Percentiles rank a stretch among this genome's conserved stretches.
Conservation (phyloP, 1,139 yeast genomes). For the Debaryomyces subglobosus region DNA sequence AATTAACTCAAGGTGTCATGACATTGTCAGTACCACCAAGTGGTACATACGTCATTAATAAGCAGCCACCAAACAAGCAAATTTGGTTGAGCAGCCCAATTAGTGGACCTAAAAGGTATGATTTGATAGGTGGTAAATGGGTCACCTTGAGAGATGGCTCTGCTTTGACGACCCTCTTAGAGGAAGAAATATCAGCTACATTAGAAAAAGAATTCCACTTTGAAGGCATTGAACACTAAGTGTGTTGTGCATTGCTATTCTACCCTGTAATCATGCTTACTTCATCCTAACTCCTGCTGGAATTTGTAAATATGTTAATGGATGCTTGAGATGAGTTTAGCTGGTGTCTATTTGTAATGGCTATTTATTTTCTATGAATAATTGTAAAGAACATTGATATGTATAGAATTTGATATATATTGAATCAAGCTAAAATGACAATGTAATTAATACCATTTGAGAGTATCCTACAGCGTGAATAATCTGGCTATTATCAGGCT, state of each 20-base stretch:
- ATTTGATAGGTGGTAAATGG: constrained; percentile 62
- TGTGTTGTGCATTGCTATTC: background rate
- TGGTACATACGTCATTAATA: constrained; percentile 87
- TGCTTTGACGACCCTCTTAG: constrained; percentile 49
- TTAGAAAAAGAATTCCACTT: constrained; percentile 33
- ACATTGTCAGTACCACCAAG: constrained; percentile 64
- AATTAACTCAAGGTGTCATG: constrained; percentile 81
- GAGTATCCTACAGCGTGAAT: background rate
- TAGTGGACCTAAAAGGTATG: constrained; percentile 85
- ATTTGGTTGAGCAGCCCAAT: constrained; percentile 91
- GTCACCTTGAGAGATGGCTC: constrained; percentile 59
- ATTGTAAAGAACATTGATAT: background rate
- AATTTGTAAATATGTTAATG: background rate
- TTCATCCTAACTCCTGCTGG: constrained; percentile 6
- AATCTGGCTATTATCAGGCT: background rate
- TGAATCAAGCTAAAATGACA: background rate
- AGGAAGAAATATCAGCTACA: constrained; percentile 49
- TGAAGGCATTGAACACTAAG: constrained; percentile 24
- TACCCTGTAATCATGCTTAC: background rate
- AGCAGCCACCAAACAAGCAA: constrained; percentile 93
- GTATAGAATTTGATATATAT: background rate
- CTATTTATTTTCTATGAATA: background rate
- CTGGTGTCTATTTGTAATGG: background rate
- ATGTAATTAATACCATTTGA: background rate
- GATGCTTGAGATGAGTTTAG: too few relatives aligned